Conservation (phyloP, 1,284 basidiomycete genomes). For the Apiotrichum gracile region DNA sequence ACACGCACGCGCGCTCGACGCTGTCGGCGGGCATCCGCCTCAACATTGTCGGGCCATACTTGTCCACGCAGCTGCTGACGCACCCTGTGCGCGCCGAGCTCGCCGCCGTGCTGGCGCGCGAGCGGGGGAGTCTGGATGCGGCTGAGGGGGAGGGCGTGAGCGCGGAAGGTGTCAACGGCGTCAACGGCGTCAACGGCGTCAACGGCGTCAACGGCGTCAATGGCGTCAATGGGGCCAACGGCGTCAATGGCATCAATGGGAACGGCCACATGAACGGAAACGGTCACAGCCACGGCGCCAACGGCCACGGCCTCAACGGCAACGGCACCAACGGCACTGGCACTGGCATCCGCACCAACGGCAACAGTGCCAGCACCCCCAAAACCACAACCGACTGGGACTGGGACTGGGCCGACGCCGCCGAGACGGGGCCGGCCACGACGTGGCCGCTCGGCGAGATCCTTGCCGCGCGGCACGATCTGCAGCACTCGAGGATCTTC, state of each 20-base stretch:
- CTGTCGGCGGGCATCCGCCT: conserved; percentile 86
- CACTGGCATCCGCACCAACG: no score
- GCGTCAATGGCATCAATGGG: no score
- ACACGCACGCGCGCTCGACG: conserved; percentile 82
- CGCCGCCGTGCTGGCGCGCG: conserved; percentile 14
- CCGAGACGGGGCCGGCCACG: conserved; percentile 59
- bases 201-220: no score
- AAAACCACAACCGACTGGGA: conserved; percentile 9
- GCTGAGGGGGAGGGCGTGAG: background rate
- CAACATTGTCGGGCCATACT: conserved; percentile 88
- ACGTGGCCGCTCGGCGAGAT: conserved; percentile 98
- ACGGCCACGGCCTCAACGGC: no score
- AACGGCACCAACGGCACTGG: no score
- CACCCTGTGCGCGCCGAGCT: conserved; percentile 58
- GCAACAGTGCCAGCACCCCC: no score
- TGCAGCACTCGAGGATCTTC: conserved; percentile 93
- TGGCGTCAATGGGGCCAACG: no score
- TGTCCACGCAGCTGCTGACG: conserved; percentile 78
- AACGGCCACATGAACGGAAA: no score
- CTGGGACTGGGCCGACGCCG: conserved; percentile 41
- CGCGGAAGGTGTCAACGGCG: background rate
- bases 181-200: no score
- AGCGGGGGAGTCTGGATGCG: background rate
- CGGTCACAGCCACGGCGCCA: no score
- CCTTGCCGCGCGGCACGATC: conserved; percentile 78